A percentile compares a stretch with the other conserved stretches of the same genome.
Conservation (phyloP, 768 basidiomycete genomes). For the Leccinum imitatum region DNA sequence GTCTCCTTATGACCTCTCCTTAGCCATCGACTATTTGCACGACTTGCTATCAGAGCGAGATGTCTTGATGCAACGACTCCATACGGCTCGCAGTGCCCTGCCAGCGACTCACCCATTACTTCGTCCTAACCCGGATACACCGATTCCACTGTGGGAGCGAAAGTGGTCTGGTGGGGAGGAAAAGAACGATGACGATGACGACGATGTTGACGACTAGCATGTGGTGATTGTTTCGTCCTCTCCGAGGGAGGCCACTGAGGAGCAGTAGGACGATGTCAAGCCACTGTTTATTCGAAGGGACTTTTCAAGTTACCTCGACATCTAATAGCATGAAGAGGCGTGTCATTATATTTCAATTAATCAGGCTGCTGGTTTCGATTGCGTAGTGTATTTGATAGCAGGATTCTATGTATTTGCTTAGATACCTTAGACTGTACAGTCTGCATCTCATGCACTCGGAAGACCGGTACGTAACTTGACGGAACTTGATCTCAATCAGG, state of each 20-base stretch:
- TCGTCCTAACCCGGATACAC: slow-evolving; percentile 24
- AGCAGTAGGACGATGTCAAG: neutral
- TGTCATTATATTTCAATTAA: slow-evolving; percentile 32
- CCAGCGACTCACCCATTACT: slow-evolving; percentile 62
- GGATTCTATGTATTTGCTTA: slow-evolving; percentile 14
- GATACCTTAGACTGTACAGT: slow-evolving; percentile 20
- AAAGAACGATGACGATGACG: slow-evolving; percentile 47
- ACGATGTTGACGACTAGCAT: slow-evolving; percentile 45
- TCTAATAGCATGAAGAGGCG: slow-evolving; percentile 4
- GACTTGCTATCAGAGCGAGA: slow-evolving; percentile 61
- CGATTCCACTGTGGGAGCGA: slow-evolving; percentile 69
- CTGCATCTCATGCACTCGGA: neutral
- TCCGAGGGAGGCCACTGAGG: neutral
- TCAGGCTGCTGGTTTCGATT: slow-evolving; percentile 10
- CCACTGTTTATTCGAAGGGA: neutral
- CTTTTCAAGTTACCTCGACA: slow-evolving; percentile 1
- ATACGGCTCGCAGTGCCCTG: slow-evolving; percentile 55
- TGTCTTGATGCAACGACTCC: slow-evolving; percentile 55
- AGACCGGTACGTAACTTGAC: neutral
- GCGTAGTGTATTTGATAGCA: slow-evolving; percentile 6
- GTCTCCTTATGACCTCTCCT: slow-evolving; percentile 1
- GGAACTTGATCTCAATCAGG: neutral
- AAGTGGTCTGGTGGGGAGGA: slow-evolving; percentile 79
- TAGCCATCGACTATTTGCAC: slow-evolving; percentile 86
- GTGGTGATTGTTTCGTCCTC: neutral